Conservation (phyloP, 129 eudicot genomes). For the Kitagawia praeruptora region DNA sequence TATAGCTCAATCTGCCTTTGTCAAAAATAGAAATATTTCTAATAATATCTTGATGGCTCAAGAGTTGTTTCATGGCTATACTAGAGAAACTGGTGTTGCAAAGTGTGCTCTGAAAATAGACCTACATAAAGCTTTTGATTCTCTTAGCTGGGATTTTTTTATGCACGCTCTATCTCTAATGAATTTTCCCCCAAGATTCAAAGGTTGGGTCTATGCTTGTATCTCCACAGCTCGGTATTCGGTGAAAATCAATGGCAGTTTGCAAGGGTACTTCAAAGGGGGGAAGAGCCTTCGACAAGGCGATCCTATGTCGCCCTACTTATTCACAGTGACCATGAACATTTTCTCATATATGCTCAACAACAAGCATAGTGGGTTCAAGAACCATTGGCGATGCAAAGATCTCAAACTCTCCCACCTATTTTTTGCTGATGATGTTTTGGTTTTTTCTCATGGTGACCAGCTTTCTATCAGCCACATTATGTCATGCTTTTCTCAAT, state of each 20-base stretch:
- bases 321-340: neutral
- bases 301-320: neutral
- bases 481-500: neutral
- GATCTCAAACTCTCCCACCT: neutral
- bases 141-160: too few relatives aligned
- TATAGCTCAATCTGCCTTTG: too few relatives aligned
- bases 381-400: neutral
- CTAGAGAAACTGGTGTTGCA: too few relatives aligned
- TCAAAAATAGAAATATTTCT: too few relatives aligned
- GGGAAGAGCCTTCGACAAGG: neutral
- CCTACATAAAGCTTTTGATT: too few relatives aligned
- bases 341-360: neutral
- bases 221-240: neutral
- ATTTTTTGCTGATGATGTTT: neutral
- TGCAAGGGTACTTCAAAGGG: neutral
- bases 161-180: too few relatives aligned
- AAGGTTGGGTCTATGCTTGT: neutral
- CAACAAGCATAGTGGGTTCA: rapidly evolving
- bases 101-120: too few relatives aligned
- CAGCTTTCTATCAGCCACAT: neutral
- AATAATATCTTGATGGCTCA: too few relatives aligned
- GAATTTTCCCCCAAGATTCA: neutral
- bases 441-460: neutral
- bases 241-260: neutral
- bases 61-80: too few relatives aligned